phyloP scores from a whole-genome alignment of 495 filamentous ascomycete genomes.

The Chaetomium tenue region DNA sequence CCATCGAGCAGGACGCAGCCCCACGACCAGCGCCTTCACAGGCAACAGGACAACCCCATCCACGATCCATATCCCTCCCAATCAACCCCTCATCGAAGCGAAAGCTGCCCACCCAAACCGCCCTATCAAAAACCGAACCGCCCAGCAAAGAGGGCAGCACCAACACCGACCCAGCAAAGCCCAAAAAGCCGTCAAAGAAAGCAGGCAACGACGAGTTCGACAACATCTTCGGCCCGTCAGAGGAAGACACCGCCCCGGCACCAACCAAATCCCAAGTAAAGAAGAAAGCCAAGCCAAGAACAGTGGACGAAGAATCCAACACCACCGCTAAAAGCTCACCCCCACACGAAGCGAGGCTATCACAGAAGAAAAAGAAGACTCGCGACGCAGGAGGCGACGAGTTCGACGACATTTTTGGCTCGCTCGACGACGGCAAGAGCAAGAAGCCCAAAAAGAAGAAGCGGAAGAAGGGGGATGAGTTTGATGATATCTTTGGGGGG shows the following conservation, averaged over 20 bases:
- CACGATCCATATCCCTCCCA: conserved; percentile 8
- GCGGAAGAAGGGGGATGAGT: conserved; percentile 33
- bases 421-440: not conserved
- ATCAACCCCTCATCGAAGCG: not conserved
- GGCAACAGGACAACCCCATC: not conserved
- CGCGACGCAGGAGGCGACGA: conserved; percentile 26
- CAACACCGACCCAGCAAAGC: conserved; percentile 15
- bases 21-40: not conserved
- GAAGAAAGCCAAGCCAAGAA: too few relatives aligned
- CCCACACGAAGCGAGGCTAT: too few relatives aligned
- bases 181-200: conserved; percentile 2
- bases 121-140: conserved; percentile 1
- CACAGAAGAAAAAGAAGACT: conserved; percentile 2
- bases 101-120: not conserved
- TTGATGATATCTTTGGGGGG: conserved; percentile 37
- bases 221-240: conserved; percentile 28
- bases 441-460: conserved; percentile 31
- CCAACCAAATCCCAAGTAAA: too few relatives aligned
- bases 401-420: conserved; percentile 42
- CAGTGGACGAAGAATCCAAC: too few relatives aligned
- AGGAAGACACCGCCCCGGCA: too few relatives aligned
- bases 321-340: too few relatives aligned
- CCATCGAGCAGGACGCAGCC: conserved; percentile 10
- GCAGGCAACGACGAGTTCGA: conserved; percentile 39
- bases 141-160: not conserved